A percentile compares a stretch with the other conserved stretches of the same genome.
Conservation (phyloP, 1,139 yeast species). For the Geotrichum cucujoidarum region DNA sequence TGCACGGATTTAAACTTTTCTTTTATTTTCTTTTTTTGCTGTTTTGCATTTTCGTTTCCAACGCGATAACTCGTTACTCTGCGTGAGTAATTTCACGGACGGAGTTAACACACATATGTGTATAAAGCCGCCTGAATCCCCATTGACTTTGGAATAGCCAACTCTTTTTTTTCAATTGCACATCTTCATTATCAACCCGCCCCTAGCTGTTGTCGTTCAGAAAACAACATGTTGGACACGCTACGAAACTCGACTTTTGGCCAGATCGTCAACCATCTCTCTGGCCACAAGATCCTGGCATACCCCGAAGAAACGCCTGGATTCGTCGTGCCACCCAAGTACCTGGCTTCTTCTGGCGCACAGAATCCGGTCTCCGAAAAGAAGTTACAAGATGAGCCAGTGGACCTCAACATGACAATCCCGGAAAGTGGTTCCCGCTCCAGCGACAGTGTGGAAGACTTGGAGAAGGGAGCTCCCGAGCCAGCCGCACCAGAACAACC, state of each 20-base stretch:
- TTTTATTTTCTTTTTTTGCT: no score
- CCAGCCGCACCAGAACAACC: slow-evolving; percentile 1
- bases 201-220: no score
- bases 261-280: slow-evolving; percentile 18
- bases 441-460: background rate
- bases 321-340: slow-evolving; percentile 22
- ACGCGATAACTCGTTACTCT: no score
- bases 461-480: background rate
- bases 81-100: no score
- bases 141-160: no score
- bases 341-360: background rate
- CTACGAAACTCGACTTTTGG: slow-evolving; percentile 20
- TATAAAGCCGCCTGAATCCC: no score
- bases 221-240: background rate
- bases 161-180: no score
- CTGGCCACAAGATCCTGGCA: slow-evolving; percentile 18
- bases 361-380: background rate
- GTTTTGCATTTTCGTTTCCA: no score
- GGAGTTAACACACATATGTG: no score
- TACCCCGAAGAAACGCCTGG: slow-evolving; percentile 22
- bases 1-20: no score
- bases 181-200: no score
- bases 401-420: background rate
- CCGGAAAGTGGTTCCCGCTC: background rate
- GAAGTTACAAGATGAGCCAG: background rate